Conservation (phyloP, 257 asterid genomes). For the Solanum dulcamara region DNA sequence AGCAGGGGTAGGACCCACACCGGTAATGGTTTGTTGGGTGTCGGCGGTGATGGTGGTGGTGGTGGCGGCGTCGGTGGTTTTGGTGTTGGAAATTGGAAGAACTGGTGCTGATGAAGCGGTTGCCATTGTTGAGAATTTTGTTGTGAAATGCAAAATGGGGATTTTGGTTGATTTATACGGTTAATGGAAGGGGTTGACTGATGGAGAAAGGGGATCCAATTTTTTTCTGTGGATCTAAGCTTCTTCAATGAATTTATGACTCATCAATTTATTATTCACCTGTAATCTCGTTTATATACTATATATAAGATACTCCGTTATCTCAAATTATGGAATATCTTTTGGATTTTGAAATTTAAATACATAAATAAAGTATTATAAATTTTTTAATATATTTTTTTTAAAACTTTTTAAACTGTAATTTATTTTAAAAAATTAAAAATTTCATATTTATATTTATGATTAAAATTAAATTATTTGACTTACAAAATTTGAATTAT, state of each 20-base stretch:
- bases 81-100: conserved; percentile 53
- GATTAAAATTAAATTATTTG: no score
- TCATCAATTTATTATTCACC: background rate
- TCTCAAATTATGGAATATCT: no score
- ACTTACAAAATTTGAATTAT: no score
- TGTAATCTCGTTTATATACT: no score
- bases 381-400: no score
- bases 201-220: background rate
- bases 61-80: conserved; percentile 2
- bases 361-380: no score
- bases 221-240: background rate
- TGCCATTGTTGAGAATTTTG: conserved; percentile 2
- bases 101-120: conserved; percentile 41
- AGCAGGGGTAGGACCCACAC: conserved; percentile 28
- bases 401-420: no score
- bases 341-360: no score
- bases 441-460: no score
- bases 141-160: background rate
- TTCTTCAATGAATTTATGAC: background rate
- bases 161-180: background rate
- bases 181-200: background rate
- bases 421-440: no score
- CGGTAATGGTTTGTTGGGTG: conserved; percentile 1
- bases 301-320: no score
- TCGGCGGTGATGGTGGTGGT: background rate